Conservation (phyloP, 495 filamentous ascomycete species). For the Cairneyella variabilis region DNA sequence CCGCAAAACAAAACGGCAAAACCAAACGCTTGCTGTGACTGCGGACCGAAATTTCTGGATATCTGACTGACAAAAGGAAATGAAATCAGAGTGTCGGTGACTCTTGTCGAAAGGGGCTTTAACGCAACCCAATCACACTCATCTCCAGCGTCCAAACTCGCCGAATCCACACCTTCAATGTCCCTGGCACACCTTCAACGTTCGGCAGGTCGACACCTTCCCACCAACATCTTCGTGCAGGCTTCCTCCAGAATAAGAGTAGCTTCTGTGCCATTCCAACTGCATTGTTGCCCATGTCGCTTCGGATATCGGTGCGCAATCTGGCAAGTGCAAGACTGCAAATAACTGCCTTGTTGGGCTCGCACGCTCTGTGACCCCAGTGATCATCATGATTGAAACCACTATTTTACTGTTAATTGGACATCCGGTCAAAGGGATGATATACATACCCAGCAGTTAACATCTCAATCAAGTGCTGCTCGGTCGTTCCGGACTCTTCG, state of each 20-base stretch:
- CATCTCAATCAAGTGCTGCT: slow-evolving; percentile 99
- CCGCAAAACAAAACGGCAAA: too few relatives aligned
- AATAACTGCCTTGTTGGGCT: slow-evolving; percentile 97
- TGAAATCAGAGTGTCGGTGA: too few relatives aligned
- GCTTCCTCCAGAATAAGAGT: slow-evolving; percentile 96
- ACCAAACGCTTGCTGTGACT: too few relatives aligned
- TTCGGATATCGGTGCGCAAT: slow-evolving; percentile 84
- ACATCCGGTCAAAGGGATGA: neutral
- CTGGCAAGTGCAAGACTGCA: slow-evolving; percentile 92
- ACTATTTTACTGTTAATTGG: slow-evolving; percentile 41
- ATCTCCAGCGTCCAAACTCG: slow-evolving; percentile 99
- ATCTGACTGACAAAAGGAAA: too few relatives aligned
- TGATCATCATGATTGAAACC: slow-evolving; percentile 93
- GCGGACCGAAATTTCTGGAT: too few relatives aligned
- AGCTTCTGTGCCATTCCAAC: slow-evolving; percentile 99
- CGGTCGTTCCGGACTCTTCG: slow-evolving; percentile 92
- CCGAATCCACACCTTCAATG: slow-evolving; percentile 95
- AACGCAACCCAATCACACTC: slow-evolving; percentile 90
- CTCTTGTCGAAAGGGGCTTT: too few relatives aligned
- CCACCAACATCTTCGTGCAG: slow-evolving; percentile 97
- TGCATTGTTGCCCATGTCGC: slow-evolving; percentile 70
- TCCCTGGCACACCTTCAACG: slow-evolving; percentile 88
- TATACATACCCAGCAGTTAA: slow-evolving; percentile 84
- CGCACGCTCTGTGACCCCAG: slow-evolving; percentile 94
- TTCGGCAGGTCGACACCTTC: slow-evolving; percentile 90